Conservation (phyloP, 495 filamentous ascomycete species). For the Aspergillus bertholletiae region DNA sequence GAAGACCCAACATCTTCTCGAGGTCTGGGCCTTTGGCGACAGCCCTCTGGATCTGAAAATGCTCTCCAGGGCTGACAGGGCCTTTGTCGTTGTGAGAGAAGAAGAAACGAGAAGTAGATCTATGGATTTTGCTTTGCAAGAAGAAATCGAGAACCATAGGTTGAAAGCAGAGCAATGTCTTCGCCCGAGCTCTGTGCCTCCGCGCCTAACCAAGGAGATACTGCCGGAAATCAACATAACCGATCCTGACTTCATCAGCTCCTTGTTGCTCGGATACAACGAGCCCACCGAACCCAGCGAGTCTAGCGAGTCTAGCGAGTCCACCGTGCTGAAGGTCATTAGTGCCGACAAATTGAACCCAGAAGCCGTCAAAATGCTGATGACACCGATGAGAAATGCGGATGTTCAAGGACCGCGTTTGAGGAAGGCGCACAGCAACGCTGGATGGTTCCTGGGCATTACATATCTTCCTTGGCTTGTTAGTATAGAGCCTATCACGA, state of each 20-base stretch:
- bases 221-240: constrained; percentile 45
- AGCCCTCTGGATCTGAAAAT: constrained; percentile 59
- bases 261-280: constrained; percentile 21
- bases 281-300: too few species aligned
- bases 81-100: constrained; percentile 57
- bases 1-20: constrained; percentile 23
- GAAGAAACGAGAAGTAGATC: constrained; percentile 47
- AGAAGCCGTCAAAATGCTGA: constrained; percentile 49
- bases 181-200: constrained; percentile 34
- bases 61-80: constrained; percentile 51
- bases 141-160: constrained; percentile 39
- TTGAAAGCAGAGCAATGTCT: constrained; percentile 47
- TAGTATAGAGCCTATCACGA: constrained; percentile 49
- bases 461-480: constrained; percentile 46
- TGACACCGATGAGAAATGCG: constrained; percentile 55
- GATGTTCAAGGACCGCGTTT: constrained; percentile 41
- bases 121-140: constrained; percentile 49
- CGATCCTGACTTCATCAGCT: constrained; percentile 30
- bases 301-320: too few species aligned
- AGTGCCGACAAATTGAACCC: constrained; percentile 40
- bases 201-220: constrained; percentile 41
- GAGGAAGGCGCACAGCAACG: constrained; percentile 46
- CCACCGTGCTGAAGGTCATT: constrained; percentile 22
- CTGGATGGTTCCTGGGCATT: constrained; percentile 53
- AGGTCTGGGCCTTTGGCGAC: constrained; percentile 62